Base-by-base conservation (phyloP, 1,139 yeast genomes). In the Debaryomycetaceae sp. region DNA sequence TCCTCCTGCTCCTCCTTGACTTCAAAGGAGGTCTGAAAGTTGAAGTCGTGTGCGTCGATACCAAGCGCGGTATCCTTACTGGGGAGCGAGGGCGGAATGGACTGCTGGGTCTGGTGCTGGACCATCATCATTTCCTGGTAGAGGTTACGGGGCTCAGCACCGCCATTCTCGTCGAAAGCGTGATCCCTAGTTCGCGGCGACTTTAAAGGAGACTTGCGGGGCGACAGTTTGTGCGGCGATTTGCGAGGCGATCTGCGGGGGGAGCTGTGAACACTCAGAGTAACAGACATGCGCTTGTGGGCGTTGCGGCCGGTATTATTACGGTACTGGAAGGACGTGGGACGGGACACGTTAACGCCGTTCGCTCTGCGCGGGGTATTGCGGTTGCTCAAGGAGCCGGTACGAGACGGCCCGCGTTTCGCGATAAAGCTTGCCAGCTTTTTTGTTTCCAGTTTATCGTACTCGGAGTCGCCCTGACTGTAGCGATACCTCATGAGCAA, bases 401-500 rank as follows among this genome's bases (percentile, higher is more conserved):
- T 47, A 15, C 46, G 42, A 3, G 38, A 31, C 6, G 13, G 13
- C 19, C 50, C 51, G 27, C 47, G 41, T 27, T 43, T 49, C 23
- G 44, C 33, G 25, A 40, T 43, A 33, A 38, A 39, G 18, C 45
- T 46, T 12, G 28, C 37, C 13, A 39, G 36, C 24, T 36, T 44
- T 30, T 38, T 44, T 20, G 49, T 53, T 11, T 43, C 32, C 27
- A 35, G 37, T 10, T 18, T 18, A 16, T 27, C 15, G 27, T 28
- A 28, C 16, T 36, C 31, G 31, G 38, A 34, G 23, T 53, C 58
- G 28, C 55, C 64, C 41, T 68, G 74, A 30, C 60, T 61, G 35
- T 64, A 66, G 41, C 73, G 62, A 45, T 73, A 73, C 39, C 73
- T 62, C 45, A 68, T 51, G 30, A 80, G 58, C 33, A 79, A 58